Evolutionary conservation across 2,329 filamentous ascomycete genomes (phyloP), one percentile per base, ranked within the genome.

Genomic region (Xylariales sp.): DNA sequence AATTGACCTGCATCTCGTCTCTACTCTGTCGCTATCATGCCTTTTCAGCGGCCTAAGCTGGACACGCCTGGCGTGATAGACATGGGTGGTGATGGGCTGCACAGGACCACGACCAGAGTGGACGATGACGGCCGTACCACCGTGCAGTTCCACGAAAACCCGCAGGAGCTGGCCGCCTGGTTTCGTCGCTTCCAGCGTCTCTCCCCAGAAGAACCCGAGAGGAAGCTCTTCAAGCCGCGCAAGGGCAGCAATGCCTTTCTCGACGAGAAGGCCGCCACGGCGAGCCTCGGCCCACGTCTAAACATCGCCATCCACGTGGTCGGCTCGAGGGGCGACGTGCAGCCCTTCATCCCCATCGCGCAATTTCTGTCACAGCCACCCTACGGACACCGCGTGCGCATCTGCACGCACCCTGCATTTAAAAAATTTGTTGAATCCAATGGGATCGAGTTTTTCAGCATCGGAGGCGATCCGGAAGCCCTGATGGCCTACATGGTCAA

Each of bases 261-360:
- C 17, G 13, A 19, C 15, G 25, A 28, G 12, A 20, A 29, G 25
- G 23, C 11, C 7, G 14, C 14, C 25, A 14, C 23, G 8, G n/a
- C 8, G 23, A 8, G n/a, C 23, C n/a, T 24, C 5, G 33, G 21
- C 5, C 34, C 34, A 16, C 17, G 20, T 7, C 23, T 48, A 12
- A 80, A 80, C 50, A 74, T 81, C 32, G 74, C 76, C 4, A 71
- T 81, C 40, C 78, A 79, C 55, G 72, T 80, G 14, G 77, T 81
- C 45, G 77, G 77, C 2, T 74, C 68, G 8, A 60, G 77, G 40
- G 76, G 77, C 31, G 77, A 81, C 44, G 74, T 81, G n/a, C 76
- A 81, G 44, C 77, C 77, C 0, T 81, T 81, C 42, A 59, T 81
- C 8, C 69, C 70, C 34, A 65, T 81, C 34, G 75, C 70, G 6